Base-by-base conservation (phyloP, 2,329 filamentous ascomycete genomes). In the Esteya vermicola region DNA sequence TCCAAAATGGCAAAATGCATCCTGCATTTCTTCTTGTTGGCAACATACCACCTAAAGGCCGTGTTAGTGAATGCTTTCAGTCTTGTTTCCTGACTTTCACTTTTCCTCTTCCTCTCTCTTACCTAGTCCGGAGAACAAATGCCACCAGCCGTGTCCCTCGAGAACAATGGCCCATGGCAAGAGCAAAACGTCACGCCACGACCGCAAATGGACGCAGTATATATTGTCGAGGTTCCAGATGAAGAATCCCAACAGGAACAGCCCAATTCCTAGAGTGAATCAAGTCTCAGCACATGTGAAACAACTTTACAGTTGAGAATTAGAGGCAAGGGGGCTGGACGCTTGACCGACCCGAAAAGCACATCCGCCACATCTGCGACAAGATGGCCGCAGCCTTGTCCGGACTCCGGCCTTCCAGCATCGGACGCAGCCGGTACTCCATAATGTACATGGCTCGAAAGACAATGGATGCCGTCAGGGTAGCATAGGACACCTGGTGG, bases 191-290 rank as follows among this genome's bases (percentile, higher is more conserved):
- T 76, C 70, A 40, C 85, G 70, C 74, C 77, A 84, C 33, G 54
- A 55, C 18, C 76, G 70, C 44, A 91, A 59, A 23, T 65, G 69
- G 21, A 64, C 62, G 56, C 85, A 93, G 54, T 78, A 83, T n/a
- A 69, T 61, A 46, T 85, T 91, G 54, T 93, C 85, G 39, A 93
- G 52, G 40, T 71, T 78, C 85, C 85, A 93, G 40, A 93, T 70
- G 6, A 66, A 62, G 52, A 85, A 93, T 0, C 83, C 85, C 0
- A 74, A 68, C 13, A 91, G 56, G 55, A 93, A 93, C 47, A 84
- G 67, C 27, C 61, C 63, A 21, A 91, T 60, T 0, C 83, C 83
- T 65, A 5, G n/a, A n/a, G n/a, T n/a, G n/a, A n/a, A n/a, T n/a
- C n/a, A n/a, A n/a, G n/a, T n/a, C n/a, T n/a, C n/a, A n/a, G n/a